phyloP scores from a whole-genome alignment of 2,329 filamentous ascomycete genomes.

The Myriosclerotinia duriaeana region DNA sequence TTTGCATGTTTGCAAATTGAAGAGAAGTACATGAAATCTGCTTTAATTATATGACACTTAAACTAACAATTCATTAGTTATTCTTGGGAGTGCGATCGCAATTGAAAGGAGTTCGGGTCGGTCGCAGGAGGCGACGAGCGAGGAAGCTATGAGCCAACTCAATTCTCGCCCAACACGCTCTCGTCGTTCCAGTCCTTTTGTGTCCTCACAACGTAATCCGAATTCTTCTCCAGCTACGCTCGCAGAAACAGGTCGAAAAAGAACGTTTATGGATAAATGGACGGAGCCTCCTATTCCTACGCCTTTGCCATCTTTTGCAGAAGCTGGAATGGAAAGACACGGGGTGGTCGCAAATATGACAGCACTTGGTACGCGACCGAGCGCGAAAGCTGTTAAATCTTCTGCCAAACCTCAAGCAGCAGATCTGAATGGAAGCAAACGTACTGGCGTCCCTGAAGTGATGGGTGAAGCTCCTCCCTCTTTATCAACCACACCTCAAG shows the following conservation, averaged over 20 bases:
- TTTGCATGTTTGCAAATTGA: constrained; percentile 29
- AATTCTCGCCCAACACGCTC: constrained; percentile 36
- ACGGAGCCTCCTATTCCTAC: constrained; percentile 55
- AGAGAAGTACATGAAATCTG: constrained; percentile 32
- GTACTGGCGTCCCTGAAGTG: constrained; percentile 31
- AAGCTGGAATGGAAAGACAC: constrained; percentile 67
- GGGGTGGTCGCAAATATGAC: constrained; percentile 83
- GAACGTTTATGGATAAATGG: constrained; percentile 47
- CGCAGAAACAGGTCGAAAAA: constrained; percentile 30
- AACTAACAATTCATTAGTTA: constrained; percentile 35
- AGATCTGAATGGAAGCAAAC: constrained; percentile 26
- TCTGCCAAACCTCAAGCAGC: constrained; percentile 33
- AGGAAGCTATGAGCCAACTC: constrained; percentile 26
- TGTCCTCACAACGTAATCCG: constrained; percentile 27
- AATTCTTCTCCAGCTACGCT: constrained; percentile 22
- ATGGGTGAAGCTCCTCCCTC: constrained; percentile 31
- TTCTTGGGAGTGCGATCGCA: constrained; percentile 31
- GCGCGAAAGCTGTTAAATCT: constrained; percentile 56
- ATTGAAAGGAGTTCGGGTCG: constrained; percentile 31
- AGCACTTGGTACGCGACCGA: constrained; percentile 71
- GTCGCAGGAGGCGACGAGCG: constrained; percentile 27
- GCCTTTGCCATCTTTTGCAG: constrained; percentile 70
- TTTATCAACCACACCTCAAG: constrained; percentile 33
- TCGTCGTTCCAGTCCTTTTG: constrained; percentile 37
- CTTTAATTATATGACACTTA: constrained; percentile 17